Percentiles rank a stretch among this genome's conserved stretches.
Conservation (phyloP, 257 asterid species). For the Mentha longifolia region DNA sequence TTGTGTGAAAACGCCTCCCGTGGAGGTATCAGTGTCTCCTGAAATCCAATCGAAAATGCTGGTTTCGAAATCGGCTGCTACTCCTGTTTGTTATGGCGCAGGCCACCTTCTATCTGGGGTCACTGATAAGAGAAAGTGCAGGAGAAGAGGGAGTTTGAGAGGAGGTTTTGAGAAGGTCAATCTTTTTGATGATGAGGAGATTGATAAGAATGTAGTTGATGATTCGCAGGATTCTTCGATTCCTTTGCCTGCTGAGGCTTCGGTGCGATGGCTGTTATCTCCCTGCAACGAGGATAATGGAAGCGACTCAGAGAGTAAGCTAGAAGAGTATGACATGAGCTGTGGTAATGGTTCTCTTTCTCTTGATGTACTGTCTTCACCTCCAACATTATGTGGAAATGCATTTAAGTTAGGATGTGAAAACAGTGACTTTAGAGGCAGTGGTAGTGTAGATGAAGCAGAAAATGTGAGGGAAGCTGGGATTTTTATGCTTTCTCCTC, state of each 20-base stretch:
- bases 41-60: slow-evolving; percentile 59
- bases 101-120: slow-evolving; percentile 81
- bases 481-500: slow-evolving; percentile 34
- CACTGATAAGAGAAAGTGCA: slow-evolving; percentile 72
- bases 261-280: slow-evolving; percentile 65
- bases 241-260: slow-evolving; percentile 73
- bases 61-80: slow-evolving; percentile 47
- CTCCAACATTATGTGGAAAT: slow-evolving; percentile 36
- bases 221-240: slow-evolving; percentile 43
- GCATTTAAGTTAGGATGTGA: slow-evolving; percentile 39
- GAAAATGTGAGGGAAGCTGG: slow-evolving; percentile 34
- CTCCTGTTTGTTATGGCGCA: slow-evolving; percentile 83
- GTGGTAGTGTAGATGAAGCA: slow-evolving; percentile 25
- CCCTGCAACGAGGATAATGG: slow-evolving; percentile 42
- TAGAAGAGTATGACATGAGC: slow-evolving; percentile 27
- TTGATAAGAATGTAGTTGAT: slow-evolving; percentile 21
- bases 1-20: slow-evolving; percentile 69
- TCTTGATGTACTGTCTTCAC: slow-evolving; percentile 39
- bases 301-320: slow-evolving; percentile 30
- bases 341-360: slow-evolving; percentile 28
- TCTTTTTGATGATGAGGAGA: slow-evolving; percentile 29
- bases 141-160: slow-evolving; percentile 76
- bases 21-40: slow-evolving; percentile 83
- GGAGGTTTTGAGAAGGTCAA: slow-evolving; percentile 43
- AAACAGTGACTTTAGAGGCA: slow-evolving; percentile 21